Evolutionary conservation across 2,329 filamentous ascomycete species (phyloP), one percentile per base, ranked within the genome.

Genomic region (Verruconis gallopava): DNA sequence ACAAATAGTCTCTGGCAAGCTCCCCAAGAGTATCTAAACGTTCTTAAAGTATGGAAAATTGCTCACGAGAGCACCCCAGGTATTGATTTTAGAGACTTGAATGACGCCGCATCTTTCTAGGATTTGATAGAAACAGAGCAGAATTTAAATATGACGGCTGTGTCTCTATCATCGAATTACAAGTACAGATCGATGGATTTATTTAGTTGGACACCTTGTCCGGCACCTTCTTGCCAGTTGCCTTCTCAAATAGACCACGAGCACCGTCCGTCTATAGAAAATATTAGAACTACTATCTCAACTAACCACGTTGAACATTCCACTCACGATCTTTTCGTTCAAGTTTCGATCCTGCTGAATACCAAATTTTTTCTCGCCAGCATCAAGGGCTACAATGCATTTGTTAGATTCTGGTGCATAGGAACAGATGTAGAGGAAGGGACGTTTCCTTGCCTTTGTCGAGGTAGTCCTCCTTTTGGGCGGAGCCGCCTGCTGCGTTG

Each of bases 201-300:
- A 9, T 42, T 21, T 45, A 45, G 34, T 45, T 45, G 15, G 44
- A 45, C 11, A 45, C 25, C 44, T 45, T 45, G 25, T 44, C 36
- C 17, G 44, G 22, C 15, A 45, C 44, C 14, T 45, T 38, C 40
- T 44, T 44, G 14, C 44, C 44, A 25, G 44, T 45, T 12, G 21
- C 18, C 36, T 45, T 45, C 44, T 45, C 44, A 18, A 36, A 45
- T 19, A 45, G 14, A 14, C 32, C 44, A 19, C 44, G 40, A 28
- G 40, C 40, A 6, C 21, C 21, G 21, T 45, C 44, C 18, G 44
- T 45, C 40, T 44, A 5, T 15, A 5, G n/a, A n/a, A n/a, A n/a
- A n/a, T n/a, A n/a, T n/a, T n/a, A n/a, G n/a, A n/a, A n/a, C n/a
- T n/a, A n/a, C n/a, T n/a, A n/a, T n/a, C n/a, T n/a, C n/a, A n/a